These are phyloP conservation scores for Diplocarpon mali DNA, from an alignment of 2,329 filamentous ascomycete genomes.

Conservation along the genomic window DNA sequence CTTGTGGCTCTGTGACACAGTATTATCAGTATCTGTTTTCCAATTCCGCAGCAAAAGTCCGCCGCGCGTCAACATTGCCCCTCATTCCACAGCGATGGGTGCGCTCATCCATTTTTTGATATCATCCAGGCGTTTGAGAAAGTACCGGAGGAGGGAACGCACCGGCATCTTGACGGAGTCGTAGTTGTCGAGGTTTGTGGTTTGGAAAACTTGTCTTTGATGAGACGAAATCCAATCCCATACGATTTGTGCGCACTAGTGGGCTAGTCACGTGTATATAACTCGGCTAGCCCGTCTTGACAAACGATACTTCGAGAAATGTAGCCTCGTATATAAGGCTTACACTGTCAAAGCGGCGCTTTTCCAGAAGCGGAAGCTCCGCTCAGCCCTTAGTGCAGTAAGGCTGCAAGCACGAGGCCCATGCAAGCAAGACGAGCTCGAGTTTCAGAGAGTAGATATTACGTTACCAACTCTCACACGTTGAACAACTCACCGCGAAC, in stretches of 20 bases:
- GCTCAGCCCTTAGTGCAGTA: background rate
- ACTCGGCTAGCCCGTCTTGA: no score
- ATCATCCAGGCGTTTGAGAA: no score
- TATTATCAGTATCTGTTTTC: conserved; percentile 12
- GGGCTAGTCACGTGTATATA: no score
- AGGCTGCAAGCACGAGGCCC: background rate
- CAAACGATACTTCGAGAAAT: no score
- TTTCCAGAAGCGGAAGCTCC: background rate
- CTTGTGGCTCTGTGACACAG: conserved; percentile 77
- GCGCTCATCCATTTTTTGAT: background rate
- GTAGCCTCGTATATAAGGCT: no score
- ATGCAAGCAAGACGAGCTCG: conserved; percentile 1
- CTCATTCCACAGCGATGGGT: background rate
- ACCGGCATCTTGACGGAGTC: conserved; percentile 45
- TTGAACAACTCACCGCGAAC: background rate
- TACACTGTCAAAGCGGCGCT: background rate
- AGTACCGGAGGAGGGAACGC: conserved; percentile 22
- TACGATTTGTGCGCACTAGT: no score
- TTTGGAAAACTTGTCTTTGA: background rate
- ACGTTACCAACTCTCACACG: background rate
- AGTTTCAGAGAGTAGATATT: conserved; percentile 2
- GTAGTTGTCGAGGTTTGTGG: conserved; percentile 21
- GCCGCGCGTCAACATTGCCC: background rate
- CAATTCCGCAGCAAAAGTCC: conserved; percentile 3
- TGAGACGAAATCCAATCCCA: no score